These are phyloP conservation scores for Pulveroboletus sp. DNA, from an alignment of 768 basidiomycete genomes.

Conservation along the genomic window DNA sequence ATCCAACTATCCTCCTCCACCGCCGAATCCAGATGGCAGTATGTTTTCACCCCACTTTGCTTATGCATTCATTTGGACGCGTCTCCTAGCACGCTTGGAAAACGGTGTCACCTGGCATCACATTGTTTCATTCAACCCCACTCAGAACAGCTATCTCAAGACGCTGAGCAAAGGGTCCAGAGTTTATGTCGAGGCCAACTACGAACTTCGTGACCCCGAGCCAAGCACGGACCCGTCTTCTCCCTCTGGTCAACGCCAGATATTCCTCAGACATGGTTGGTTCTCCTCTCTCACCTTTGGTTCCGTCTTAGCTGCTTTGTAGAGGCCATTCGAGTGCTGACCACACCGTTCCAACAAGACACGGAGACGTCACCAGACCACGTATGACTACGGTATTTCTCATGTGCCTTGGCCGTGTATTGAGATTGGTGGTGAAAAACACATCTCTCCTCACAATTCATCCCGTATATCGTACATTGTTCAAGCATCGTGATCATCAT, in stretches of 20 bases:
- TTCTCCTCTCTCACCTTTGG: not conserved
- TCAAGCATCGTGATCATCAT: conserved; percentile 36
- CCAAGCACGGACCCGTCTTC: conserved; percentile 61
- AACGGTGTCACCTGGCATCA: conserved; percentile 71
- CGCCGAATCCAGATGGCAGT: conserved; percentile 62
- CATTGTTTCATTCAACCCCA: conserved; percentile 67
- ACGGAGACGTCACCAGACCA: conserved; percentile 18
- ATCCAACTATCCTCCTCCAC: conserved; percentile 54
- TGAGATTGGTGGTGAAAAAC: conserved; percentile 2
- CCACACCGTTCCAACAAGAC: conserved; percentile 27
- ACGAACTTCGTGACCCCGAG: conserved; percentile 73
- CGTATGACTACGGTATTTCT: conserved; percentile 15
- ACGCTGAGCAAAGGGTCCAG: conserved; percentile 66
- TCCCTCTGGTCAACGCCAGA: conserved; percentile 73
- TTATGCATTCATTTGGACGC: not conserved
- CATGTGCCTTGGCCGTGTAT: too few species aligned
- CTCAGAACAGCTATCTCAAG: conserved; percentile 60
- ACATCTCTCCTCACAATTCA: not conserved
- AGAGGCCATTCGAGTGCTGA: conserved; percentile 58
- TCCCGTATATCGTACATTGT: conserved; percentile 18
- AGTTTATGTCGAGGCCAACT: conserved; percentile 81
- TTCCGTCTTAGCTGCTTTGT: conserved; percentile 8
- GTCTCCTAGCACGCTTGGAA: conserved; percentile 47
- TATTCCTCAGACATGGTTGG: conserved; percentile 79
- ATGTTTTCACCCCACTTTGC: conserved; percentile 21